phyloP scores from a whole-genome alignment of 257 asterid species.

The Solanum sejunctum region DNA sequence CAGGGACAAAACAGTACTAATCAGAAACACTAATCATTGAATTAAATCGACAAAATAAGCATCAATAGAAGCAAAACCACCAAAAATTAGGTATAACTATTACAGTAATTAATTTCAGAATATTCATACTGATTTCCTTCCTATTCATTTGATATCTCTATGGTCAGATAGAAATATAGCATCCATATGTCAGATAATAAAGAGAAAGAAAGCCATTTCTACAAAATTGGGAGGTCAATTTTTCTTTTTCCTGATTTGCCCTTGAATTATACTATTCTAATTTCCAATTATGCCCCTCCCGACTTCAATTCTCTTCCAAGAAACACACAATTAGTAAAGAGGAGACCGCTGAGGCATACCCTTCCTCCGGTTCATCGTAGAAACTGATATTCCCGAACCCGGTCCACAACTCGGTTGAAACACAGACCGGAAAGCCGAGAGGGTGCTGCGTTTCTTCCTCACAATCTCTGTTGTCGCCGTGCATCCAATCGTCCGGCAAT shows the following conservation, averaged over 20 bases:
- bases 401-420: conserved; percentile 22
- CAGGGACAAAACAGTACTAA: not conserved
- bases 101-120: not conserved
- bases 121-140: not conserved
- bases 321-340: conserved; percentile 21
- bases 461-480: conserved; percentile 47
- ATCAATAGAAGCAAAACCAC: not conserved
- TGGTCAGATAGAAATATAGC: not conserved
- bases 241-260: conserved; percentile 5
- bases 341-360: conserved; percentile 78
- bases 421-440: conserved; percentile 6
- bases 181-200: not conserved
- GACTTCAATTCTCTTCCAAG: not conserved
- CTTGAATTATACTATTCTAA: not conserved
- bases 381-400: conserved; percentile 22
- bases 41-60: not conserved
- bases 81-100: not conserved
- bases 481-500: conserved; percentile 19
- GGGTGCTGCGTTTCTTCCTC: conserved; percentile 40
- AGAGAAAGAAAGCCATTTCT: not conserved
- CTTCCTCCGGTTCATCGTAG: conserved; percentile 67
- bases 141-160: not conserved
- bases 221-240: conserved; percentile 21
- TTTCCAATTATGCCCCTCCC: conserved; percentile 21
- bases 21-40: not conserved